phyloP scores from a whole-genome alignment of 2,329 filamentous ascomycete genomes.

The Arthroderma sp. region DNA sequence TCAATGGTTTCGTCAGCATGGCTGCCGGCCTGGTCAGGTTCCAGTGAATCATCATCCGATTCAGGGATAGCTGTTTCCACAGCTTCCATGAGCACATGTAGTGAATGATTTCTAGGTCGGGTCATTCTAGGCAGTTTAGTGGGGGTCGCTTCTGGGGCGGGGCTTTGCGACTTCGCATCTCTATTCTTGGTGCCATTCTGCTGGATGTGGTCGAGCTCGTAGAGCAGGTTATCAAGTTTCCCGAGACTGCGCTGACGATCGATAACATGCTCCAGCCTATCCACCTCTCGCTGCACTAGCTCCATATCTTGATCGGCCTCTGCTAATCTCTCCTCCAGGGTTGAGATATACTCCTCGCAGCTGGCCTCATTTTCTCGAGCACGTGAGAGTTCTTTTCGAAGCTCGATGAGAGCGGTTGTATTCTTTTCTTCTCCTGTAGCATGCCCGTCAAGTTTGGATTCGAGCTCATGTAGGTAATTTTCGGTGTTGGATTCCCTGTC shows the following conservation, averaged over 20 bases:
- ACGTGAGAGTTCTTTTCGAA: conserved; percentile 81
- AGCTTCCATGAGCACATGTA: conserved; percentile 32
- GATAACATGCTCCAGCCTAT: conserved; percentile 84
- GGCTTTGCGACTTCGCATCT: conserved; percentile 15
- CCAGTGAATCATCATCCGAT: conserved; percentile 28
- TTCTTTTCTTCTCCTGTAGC: conserved; percentile 89
- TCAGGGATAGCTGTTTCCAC: conserved; percentile 34
- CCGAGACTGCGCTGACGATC: conserved; percentile 91
- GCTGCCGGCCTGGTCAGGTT: conserved; percentile 8
- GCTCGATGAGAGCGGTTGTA: conserved; percentile 65
- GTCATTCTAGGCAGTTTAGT: conserved; percentile 13
- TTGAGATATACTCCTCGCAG: conserved; percentile 94
- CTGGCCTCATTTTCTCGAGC: conserved; percentile 80
- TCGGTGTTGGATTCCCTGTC: conserved; percentile 88
- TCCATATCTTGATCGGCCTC: conserved; percentile 94
- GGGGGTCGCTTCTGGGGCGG: conserved; percentile 8
- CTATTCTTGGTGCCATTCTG: conserved; percentile 37
- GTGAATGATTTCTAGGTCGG: conserved; percentile 24
- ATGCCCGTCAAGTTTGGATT: conserved; percentile 78
- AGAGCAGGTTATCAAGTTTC: conserved; percentile 81
- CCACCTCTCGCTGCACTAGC: conserved; percentile 91
- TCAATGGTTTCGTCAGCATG: too few relatives aligned
- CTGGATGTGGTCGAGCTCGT: conserved; percentile 70
- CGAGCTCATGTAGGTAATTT: conserved; percentile 81
- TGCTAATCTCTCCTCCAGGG: conserved; percentile 83